A percentile compares a stretch with the other conserved stretches of the same genome.
phyloP scores from a whole-genome alignment of 768 basidiomycete species.

The Macrolepiota albuminosa region DNA sequence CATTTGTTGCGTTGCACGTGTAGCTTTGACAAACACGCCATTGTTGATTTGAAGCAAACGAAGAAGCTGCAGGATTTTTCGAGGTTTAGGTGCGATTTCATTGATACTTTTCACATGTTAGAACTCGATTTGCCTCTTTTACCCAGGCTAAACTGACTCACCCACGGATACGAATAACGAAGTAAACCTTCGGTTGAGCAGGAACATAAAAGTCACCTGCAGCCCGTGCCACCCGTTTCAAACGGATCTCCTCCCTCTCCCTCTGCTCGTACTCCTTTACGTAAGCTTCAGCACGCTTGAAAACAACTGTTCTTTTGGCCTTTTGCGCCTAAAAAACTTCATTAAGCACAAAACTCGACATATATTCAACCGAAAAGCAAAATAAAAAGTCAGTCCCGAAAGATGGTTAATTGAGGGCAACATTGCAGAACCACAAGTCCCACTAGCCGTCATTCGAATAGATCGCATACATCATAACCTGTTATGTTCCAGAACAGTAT shows the following conservation, averaged over 20 bases:
- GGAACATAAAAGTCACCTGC: slow-evolving; percentile 97
- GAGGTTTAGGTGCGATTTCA: slow-evolving; percentile 98
- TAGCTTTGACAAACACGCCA: slow-evolving; percentile 97
- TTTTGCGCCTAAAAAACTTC: slow-evolving; percentile 60
- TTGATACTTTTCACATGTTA: slow-evolving; percentile 72
- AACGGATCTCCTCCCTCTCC: slow-evolving; percentile 95
- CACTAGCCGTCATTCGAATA: slow-evolving; percentile 77
- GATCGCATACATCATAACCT: slow-evolving; percentile 79
- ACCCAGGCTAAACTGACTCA: slow-evolving; percentile 35
- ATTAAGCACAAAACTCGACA: slow-evolving; percentile 4
- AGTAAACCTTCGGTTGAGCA: slow-evolving; percentile 95
- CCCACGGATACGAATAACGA: slow-evolving; percentile 97
- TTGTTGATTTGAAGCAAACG: slow-evolving; percentile 99
- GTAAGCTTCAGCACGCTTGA: slow-evolving; percentile 98
- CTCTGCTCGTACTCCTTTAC: slow-evolving; percentile 92
- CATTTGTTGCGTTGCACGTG: slow-evolving; percentile 96
- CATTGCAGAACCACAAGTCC: slow-evolving; percentile 54
- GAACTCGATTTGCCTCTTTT: not conserved
- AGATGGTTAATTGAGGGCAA: slow-evolving; percentile 86
- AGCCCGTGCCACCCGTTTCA: slow-evolving; percentile 89
- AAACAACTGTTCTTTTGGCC: slow-evolving; percentile 94
- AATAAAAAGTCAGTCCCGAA: slow-evolving; percentile 69
- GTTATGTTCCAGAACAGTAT: slow-evolving; percentile 4
- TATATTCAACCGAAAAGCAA: not conserved
- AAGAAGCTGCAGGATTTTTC: slow-evolving; percentile 98